phyloP scores from a whole-genome alignment of 1,284 basidiomycete genomes.

The Irpex sp. region DNA sequence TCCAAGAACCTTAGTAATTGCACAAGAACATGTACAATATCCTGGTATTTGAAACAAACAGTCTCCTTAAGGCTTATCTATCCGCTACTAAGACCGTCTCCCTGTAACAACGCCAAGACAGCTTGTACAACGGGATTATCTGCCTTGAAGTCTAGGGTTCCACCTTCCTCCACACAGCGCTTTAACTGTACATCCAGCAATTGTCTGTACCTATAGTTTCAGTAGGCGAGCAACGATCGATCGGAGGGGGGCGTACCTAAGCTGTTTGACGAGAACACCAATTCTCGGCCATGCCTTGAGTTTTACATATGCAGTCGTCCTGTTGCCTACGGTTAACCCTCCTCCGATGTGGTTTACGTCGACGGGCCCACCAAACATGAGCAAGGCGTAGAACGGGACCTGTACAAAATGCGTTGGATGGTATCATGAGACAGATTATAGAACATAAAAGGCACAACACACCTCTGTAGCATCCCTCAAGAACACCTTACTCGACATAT shows the following conservation, averaged over 20 bases:
- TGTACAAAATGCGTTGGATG: too few relatives aligned
- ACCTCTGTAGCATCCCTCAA: slow-evolving; percentile 88
- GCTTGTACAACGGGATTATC: slow-evolving; percentile 59
- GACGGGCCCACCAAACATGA: slow-evolving; percentile 82
- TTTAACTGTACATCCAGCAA: slow-evolving; percentile 69
- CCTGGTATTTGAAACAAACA: background rate
- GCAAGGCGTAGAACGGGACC: slow-evolving; percentile 80
- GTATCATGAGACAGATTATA: too few relatives aligned
- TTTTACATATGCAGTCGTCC: slow-evolving; percentile 40
- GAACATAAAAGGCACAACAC: too few relatives aligned
- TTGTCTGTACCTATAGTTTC: slow-evolving; percentile 34
- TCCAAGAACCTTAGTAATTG: too few relatives aligned
- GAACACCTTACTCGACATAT: slow-evolving; percentile 82
- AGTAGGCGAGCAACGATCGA: background rate
- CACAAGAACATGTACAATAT: background rate
- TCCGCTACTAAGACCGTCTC: slow-evolving; percentile 42
- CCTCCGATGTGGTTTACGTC: slow-evolving; percentile 75
- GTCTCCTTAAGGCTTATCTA: background rate
- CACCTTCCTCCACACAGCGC: slow-evolving; percentile 48
- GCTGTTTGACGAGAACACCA: slow-evolving; percentile 83
- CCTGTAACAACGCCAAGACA: slow-evolving; percentile 64
- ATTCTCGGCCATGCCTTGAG: slow-evolving; percentile 84
- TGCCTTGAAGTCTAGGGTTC: slow-evolving; percentile 40
- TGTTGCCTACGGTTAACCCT: slow-evolving; percentile 62
- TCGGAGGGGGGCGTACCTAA: slow-evolving; percentile 48